phyloP scores from a whole-genome alignment of 805 yeast species.

The Schizosaccharomyces osmophilus region DNA sequence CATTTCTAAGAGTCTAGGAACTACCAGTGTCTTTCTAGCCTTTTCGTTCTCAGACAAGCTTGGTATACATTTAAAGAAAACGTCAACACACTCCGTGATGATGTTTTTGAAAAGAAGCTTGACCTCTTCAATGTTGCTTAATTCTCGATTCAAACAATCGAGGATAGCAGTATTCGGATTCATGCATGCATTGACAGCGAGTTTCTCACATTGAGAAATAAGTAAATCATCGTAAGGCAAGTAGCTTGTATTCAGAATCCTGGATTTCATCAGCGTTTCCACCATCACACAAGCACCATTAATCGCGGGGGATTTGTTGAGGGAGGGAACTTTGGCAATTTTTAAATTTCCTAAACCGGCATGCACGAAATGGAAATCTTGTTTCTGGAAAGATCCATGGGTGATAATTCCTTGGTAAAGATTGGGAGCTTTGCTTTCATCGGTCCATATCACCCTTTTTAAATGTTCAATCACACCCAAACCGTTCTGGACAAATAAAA shows the following conservation, averaged over 20 bases:
- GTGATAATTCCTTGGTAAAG: background rate
- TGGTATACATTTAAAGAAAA: background rate
- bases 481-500: background rate
- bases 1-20: background rate
- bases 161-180: slow-evolving; percentile 62
- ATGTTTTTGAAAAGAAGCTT: background rate
- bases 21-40: background rate
- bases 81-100: background rate
- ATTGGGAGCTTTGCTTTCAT: background rate
- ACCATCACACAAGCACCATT: background rate
- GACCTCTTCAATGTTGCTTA: slow-evolving; percentile 28
- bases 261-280: background rate
- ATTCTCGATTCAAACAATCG: slow-evolving; percentile 56
- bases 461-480: background rate
- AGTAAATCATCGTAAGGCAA: background rate
- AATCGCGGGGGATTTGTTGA: background rate
- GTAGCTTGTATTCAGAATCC: background rate
- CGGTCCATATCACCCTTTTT: background rate
- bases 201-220: slow-evolving; percentile 40
- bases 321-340: background rate
- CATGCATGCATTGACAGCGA: slow-evolving; percentile 58
- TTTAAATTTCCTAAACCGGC: background rate
- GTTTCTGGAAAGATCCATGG: background rate
- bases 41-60: background rate
- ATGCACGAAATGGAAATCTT: background rate